Evolutionary conservation across 139 green algal genomes (phyloP), one percentile per base, ranked within the genome.

Genomic region (Chlorella sorokiniana): DNA sequence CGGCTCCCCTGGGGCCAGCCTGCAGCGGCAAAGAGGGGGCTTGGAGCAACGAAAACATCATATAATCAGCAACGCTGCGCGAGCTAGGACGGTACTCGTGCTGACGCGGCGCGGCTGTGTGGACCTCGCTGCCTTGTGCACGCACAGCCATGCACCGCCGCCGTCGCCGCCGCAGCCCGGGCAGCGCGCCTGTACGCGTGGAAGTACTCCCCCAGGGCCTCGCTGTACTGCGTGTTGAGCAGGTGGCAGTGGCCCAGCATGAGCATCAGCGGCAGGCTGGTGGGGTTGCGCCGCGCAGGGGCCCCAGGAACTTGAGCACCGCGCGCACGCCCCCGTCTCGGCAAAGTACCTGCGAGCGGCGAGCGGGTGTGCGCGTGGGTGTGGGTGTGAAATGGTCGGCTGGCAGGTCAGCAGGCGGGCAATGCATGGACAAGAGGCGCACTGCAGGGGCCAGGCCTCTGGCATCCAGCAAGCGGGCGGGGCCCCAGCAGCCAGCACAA

Each of bases 121-220:
- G n/a, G n/a, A n/a, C n/a, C n/a, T n/a, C n/a, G n/a, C n/a, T n/a
- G n/a, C n/a, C n/a, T n/a, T n/a, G n/a, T n/a, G n/a, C n/a, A n/a
- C n/a, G n/a, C n/a, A n/a, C n/a, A n/a, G n/a, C n/a, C n/a, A n/a
- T n/a, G n/a, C n/a, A n/a, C n/a, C n/a, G n/a, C n/a, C n/a, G n/a
- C n/a, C n/a, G n/a, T n/a, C n/a, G n/a, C n/a, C n/a, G n/a, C n/a
- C n/a, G n/a, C n/a, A n/a, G n/a, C n/a, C n/a, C n/a, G n/a, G n/a
- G n/a, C n/a, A 22, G 10, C 70, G 14, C 74, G 61, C 62, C 84
- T 65, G 69, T 91, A 94, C 0, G 93, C 93, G 29, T 93, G 87
- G 68, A 94, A 91, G 85, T 92, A 94, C 85, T 95, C 90, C 20
- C 81, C 74, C 18, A 93, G 83, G 3, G 90, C 92, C 9, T 89